A percentile compares a stretch with the other conserved stretches of the same genome.
These are phyloP conservation scores for Anthracocystis panici-leucophaei DNA, from an alignment of 1,284 basidiomycete genomes.

Conservation along the genomic window DNA sequence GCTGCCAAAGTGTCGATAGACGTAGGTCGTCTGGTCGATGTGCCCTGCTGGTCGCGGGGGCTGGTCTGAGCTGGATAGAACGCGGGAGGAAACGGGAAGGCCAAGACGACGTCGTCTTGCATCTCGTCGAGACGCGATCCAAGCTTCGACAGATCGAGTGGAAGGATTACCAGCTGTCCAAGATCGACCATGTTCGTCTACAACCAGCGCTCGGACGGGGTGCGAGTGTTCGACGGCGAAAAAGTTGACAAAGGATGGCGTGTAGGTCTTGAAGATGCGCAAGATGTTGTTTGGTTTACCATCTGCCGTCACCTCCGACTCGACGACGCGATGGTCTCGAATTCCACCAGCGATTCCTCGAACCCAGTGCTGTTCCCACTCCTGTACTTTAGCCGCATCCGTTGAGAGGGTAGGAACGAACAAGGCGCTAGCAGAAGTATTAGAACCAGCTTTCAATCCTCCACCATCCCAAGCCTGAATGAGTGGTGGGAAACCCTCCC, in stretches of 20 bases:
- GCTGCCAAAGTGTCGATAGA: slow-evolving; percentile 43
- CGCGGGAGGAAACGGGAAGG: not conserved
- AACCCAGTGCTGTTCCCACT: slow-evolving; percentile 62
- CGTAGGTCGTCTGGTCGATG: slow-evolving; percentile 53
- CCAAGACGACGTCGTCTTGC: slow-evolving; percentile 33
- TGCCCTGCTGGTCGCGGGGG: slow-evolving; percentile 31
- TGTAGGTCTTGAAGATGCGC: slow-evolving; percentile 44
- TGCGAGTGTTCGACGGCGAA: slow-evolving; percentile 22
- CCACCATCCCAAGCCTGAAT: slow-evolving; percentile 48
- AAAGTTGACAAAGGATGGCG: slow-evolving; percentile 54
- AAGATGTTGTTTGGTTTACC: slow-evolving; percentile 21
- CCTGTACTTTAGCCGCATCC: slow-evolving; percentile 27
- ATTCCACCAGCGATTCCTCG: slow-evolving; percentile 38
- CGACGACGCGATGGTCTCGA: slow-evolving; percentile 26
- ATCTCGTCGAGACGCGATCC: slow-evolving; percentile 38
- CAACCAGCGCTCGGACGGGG: slow-evolving; percentile 38
- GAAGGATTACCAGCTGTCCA: slow-evolving; percentile 49
- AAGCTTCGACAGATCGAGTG: slow-evolving; percentile 34
- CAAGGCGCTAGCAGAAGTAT: slow-evolving; percentile 37
- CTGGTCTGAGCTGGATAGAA: slow-evolving; percentile 25
- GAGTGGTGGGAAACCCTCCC: slow-evolving; percentile 48
- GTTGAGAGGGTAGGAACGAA: slow-evolving; percentile 26
- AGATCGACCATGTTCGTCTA: slow-evolving; percentile 44
- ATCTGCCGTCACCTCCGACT: not conserved
- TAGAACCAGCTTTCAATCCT: slow-evolving; percentile 42